Evolutionary conservation across 345 rosid genomes (phyloP), one percentile per base, ranked within the genome.

Genomic region (Rhodomyrtus tomentosa): DNA sequence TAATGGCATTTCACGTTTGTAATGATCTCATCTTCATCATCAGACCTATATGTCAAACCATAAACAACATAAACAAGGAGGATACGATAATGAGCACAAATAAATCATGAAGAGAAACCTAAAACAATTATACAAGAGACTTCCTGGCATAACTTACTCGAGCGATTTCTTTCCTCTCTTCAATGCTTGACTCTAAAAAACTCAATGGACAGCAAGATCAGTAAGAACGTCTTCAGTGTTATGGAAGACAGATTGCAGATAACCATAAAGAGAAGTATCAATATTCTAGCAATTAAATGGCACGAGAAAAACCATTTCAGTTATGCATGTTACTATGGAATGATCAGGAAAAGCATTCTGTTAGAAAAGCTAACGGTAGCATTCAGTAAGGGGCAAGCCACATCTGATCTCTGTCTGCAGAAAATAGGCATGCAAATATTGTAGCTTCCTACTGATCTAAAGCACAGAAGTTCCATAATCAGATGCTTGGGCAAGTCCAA

Each of bases 1-100:
- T 94, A 95, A 91, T 95, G 99, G 86, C 96, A 93, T 92, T 93
- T 92, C 89, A 93, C 99, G 84, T 95, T 92, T 90, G 93, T 89
- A 84, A 93, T 88, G 85, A 94, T 90, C 90, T 94, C 94, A 89
- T 95, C 94, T 86, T 91, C 95, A 82, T 94, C 96, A 86, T 93
- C 95, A 73, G 93, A 91, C 55, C 83, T 84, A 86, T 76, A 83
- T 82, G 29, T 42, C 51, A 29, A 81, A 82, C 25, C 42, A 52
- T n/a, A 58, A 25, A 81, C 36, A 55, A 24, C 79, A 20, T 68
- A 68, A 68, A 68, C 45, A 68, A 56, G 79, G 27, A 81, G 48
- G 87, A 52, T 83, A 84, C 29, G 49, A 40, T 80, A 82, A 81
- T 25, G 52, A 72, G 62, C 59, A 89, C 50, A 40, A 21, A 29